phyloP scores from a whole-genome alignment of 805 yeast genomes.

The Lipomyces sp. region DNA sequence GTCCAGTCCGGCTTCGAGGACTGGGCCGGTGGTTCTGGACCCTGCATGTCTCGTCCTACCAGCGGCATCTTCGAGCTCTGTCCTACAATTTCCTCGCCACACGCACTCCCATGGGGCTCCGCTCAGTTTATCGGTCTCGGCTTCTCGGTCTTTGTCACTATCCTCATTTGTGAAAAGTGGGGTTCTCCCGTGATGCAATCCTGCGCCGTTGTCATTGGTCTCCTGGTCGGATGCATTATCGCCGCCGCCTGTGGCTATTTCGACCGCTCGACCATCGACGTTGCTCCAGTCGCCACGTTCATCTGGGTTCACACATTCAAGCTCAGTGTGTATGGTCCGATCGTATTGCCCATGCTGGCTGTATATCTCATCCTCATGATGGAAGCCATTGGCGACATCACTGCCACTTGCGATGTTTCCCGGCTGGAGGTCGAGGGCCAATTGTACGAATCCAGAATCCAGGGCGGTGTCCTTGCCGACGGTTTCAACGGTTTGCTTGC shows the following conservation, averaged over 20 bases:
- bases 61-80: constrained; percentile 55
- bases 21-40: constrained; percentile 84
- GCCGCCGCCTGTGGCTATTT: constrained; percentile 92
- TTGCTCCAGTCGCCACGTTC: constrained; percentile 82
- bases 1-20: constrained; percentile 75
- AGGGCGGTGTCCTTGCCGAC: constrained; percentile 91
- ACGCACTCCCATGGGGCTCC: constrained; percentile 75
- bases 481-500: constrained; percentile 80
- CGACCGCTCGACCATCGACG: constrained; percentile 57
- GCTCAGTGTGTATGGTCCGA: constrained; percentile 77
- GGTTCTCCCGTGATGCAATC: constrained; percentile 95
- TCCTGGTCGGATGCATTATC: constrained; percentile 86
- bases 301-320: constrained; percentile 87
- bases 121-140: constrained; percentile 88
- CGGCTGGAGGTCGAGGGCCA: constrained; percentile 83
- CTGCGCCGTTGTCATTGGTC: constrained; percentile 86
- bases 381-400: constrained; percentile 94
- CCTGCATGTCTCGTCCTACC: constrained; percentile 43
- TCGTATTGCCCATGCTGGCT: constrained; percentile 82
- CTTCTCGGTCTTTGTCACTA: constrained; percentile 74
- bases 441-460: constrained; percentile 79
- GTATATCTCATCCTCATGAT: constrained; percentile 80
- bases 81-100: constrained; percentile 58
- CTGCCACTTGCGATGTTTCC: constrained; percentile 92
- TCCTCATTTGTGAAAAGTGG: constrained; percentile 78